Percentiles rank a stretch among this genome's conserved stretches.
Evolutionary conservation across 768 basidiomycete species (phyloP).

Genomic region (Pleurotus citrinopileatus): DNA sequence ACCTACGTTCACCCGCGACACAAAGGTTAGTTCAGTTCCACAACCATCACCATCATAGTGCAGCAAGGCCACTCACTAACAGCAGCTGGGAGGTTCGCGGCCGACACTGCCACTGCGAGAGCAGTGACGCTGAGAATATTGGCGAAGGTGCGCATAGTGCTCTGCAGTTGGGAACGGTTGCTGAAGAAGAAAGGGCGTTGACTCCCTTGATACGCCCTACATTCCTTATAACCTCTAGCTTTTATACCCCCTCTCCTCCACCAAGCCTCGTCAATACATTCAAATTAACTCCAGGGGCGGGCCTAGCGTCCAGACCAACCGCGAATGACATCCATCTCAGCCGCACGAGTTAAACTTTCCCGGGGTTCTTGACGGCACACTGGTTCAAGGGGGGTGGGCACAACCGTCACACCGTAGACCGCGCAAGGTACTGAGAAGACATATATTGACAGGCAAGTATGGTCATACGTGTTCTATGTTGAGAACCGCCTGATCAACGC

Average conservation of each 20-base stretch:
- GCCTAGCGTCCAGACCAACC: neutral
- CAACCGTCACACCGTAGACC: too few relatives aligned
- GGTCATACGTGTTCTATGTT: neutral
- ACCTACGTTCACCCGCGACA: too few relatives aligned
- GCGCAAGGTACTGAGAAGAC: conserved; percentile 9
- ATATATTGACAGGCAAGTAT: conserved; percentile 1
- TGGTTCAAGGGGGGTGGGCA: too few relatives aligned
- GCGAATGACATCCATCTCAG: neutral
- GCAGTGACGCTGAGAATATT: neutral
- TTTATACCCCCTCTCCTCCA: neutral
- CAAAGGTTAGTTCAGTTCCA: too few relatives aligned
- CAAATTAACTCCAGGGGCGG: neutral
- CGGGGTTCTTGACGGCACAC: conserved; percentile 1
- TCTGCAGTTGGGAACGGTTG: neutral
- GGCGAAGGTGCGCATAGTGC: conserved; percentile 1
- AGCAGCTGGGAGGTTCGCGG: conserved; percentile 2
- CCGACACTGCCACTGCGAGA: conserved; percentile 3
- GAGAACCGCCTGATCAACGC: neutral
- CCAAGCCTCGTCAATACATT: neutral
- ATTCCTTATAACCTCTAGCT: neutral
- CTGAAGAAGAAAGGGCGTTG: neutral
- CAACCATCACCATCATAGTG: neutral
- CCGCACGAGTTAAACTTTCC: neutral
- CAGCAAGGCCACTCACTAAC: neutral
- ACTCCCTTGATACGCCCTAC: neutral